Conservation (phyloP, 148 eudicot species). For the Gaultheria prostrata region DNA sequence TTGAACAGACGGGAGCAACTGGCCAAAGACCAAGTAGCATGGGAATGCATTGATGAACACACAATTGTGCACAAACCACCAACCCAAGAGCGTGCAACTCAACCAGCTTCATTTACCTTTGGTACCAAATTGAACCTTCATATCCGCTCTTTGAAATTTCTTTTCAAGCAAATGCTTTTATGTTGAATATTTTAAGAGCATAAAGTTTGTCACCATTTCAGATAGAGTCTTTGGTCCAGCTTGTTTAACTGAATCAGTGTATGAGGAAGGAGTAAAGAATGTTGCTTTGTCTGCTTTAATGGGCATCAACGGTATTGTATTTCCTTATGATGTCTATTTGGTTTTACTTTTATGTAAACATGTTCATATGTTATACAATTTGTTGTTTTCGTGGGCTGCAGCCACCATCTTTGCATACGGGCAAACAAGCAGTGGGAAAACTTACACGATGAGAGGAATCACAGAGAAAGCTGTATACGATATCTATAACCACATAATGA, state of each 20-base stretch:
- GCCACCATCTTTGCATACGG: slow-evolving; percentile 97
- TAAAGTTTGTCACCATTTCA: slow-evolving; percentile 27
- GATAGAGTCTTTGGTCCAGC: slow-evolving; percentile 85
- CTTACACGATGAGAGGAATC: slow-evolving; percentile 92
- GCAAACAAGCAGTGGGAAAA: slow-evolving; percentile 98
- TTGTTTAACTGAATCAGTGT: slow-evolving; percentile 62
- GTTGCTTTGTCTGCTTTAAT: slow-evolving; percentile 85
- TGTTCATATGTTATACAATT: background rate
- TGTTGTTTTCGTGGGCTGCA: slow-evolving; percentile 31
- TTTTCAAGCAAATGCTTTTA: background rate
- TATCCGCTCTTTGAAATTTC: background rate
- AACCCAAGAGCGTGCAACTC: slow-evolving; percentile 61
- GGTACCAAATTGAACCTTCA: slow-evolving; percentile 35
- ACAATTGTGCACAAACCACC: slow-evolving; percentile 50
- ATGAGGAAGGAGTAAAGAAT: slow-evolving; percentile 85
- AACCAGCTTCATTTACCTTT: slow-evolving; percentile 57
- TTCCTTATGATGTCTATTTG: background rate
- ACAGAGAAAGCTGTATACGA: slow-evolving; percentile 81
- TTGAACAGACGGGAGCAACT: slow-evolving; percentile 66
- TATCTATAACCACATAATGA: slow-evolving; percentile 58
- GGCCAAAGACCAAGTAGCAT: slow-evolving; percentile 73
- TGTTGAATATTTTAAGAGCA: background rate
- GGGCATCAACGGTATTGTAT: slow-evolving; percentile 86
- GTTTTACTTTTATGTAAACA: background rate
- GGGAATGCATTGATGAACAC: slow-evolving; percentile 67